Conservation (phyloP, 805 yeast genomes). For the Barnettozyma sucrosica region DNA sequence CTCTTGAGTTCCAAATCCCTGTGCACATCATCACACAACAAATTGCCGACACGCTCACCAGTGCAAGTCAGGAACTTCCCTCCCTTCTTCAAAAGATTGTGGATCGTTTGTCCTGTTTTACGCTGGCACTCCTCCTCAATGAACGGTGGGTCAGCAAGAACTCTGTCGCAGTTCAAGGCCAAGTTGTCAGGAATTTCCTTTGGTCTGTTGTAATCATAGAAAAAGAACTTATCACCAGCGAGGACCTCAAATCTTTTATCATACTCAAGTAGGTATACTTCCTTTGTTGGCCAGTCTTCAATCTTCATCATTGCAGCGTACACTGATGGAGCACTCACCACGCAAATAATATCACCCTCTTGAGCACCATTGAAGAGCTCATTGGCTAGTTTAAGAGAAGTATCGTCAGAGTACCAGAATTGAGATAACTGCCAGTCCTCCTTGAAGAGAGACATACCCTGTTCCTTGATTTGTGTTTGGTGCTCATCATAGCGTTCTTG, state of each 20-base stretch:
- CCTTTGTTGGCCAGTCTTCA: conserved; percentile 55
- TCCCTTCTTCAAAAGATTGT: conserved; percentile 44
- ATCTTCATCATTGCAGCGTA: conserved; percentile 71
- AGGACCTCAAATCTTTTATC: conserved; percentile 72
- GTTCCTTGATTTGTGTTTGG: conserved; percentile 22
- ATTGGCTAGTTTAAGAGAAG: conserved; percentile 62
- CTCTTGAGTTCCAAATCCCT: conserved; percentile 37
- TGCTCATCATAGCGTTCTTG: conserved; percentile 30
- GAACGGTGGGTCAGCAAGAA: conserved; percentile 86
- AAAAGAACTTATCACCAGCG: conserved; percentile 65
- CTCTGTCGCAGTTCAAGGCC: conserved; percentile 58
- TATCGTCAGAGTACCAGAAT: conserved; percentile 74
- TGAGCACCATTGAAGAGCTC: conserved; percentile 77
- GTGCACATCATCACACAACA: conserved; percentile 4
- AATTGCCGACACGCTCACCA: conserved; percentile 77
- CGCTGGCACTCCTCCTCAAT: conserved; percentile 76
- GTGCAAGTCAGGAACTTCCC: conserved; percentile 58
- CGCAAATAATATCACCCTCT: conserved; percentile 60
- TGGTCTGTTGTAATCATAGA: conserved; percentile 75
- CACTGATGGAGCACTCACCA: conserved; percentile 88
- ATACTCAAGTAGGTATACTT: conserved; percentile 71
- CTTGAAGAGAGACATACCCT: conserved; percentile 67
- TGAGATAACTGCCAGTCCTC: conserved; percentile 96
- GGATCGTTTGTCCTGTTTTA: conserved; percentile 59
- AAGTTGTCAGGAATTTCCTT: conserved; percentile 50